Evolutionary conservation across 2,329 filamentous ascomycete species (phyloP).

Genomic region (Diaporthe caulivora): DNA sequence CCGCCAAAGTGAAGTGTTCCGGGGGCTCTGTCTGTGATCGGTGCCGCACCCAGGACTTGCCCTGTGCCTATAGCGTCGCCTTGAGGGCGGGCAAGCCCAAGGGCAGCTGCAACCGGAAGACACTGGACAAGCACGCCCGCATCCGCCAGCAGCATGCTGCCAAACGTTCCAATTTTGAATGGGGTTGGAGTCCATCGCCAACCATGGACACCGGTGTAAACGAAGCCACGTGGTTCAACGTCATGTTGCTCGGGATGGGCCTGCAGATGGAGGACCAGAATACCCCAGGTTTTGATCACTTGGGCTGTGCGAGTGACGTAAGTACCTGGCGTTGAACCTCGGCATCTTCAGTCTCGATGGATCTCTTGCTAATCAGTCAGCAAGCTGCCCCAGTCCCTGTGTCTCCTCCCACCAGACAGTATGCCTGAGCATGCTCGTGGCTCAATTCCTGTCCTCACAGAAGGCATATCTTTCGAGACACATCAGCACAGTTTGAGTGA

Average conservation of each 20-base stretch:
- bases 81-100: conserved; percentile 16
- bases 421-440: neutral
- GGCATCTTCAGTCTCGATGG: conserved; percentile 9
- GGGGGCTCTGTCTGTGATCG: conserved; percentile 9
- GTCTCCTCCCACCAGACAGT: neutral
- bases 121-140: conserved; percentile 1
- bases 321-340: neutral
- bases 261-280: conserved; percentile 17
- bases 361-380: neutral
- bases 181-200: neutral
- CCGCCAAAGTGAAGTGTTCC: conserved; percentile 13
- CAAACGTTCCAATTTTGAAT: neutral
- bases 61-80: neutral
- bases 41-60: neutral
- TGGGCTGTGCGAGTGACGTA: conserved; percentile 14
- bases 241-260: conserved; percentile 13
- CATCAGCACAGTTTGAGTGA: neutral
- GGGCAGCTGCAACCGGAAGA: conserved; percentile 14
- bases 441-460: neutral
- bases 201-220: neutral
- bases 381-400: neutral
- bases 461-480: neutral
- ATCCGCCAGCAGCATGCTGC: conserved; percentile 17
- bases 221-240: conserved; percentile 15
- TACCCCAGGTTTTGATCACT: conserved; percentile 13